A percentile compares a stretch with the other conserved stretches of the same genome.
Conservation (phyloP, 495 filamentous ascomycete genomes). For the Podospora tetraspora region DNA sequence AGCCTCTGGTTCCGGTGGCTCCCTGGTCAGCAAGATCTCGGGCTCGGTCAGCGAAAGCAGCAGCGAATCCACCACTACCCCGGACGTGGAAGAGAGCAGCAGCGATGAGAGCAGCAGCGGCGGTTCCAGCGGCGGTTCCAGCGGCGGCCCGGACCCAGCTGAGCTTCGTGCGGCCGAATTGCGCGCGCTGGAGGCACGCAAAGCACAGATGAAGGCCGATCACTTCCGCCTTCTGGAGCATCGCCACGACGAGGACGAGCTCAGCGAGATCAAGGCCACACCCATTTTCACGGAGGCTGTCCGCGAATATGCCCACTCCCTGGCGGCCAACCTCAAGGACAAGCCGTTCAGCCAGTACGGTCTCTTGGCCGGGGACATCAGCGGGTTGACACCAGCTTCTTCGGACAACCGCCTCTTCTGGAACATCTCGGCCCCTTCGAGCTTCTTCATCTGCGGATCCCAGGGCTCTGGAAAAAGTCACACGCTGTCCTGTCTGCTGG, state of each 20-base stretch:
- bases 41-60: neutral
- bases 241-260: constrained; percentile 20
- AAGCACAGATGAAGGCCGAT: neutral
- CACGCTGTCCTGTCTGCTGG: constrained; percentile 64
- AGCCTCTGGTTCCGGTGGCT: neutral
- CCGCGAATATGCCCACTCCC: constrained; percentile 22
- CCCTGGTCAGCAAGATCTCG: neutral
- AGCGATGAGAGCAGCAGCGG: neutral
- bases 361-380: constrained; percentile 33
- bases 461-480: constrained; percentile 77
- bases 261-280: constrained; percentile 31
- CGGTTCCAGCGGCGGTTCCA: neutral
- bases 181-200: neutral
- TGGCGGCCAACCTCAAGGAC: neutral
- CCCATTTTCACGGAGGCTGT: constrained; percentile 39
- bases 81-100: neutral
- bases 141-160: neutral
- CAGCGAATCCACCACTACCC: neutral
- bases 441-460: constrained; percentile 69
- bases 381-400: constrained; percentile 5
- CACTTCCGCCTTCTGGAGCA: constrained; percentile 23
- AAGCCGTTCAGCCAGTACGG: constrained; percentile 38
- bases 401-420: constrained; percentile 54
- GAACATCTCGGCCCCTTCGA: constrained; percentile 63
- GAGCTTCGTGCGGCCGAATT: neutral